Evolutionary conservation across 2,329 filamentous ascomycete genomes (phyloP).

Genomic region (Proliferodiscus dingleyae): DNA sequence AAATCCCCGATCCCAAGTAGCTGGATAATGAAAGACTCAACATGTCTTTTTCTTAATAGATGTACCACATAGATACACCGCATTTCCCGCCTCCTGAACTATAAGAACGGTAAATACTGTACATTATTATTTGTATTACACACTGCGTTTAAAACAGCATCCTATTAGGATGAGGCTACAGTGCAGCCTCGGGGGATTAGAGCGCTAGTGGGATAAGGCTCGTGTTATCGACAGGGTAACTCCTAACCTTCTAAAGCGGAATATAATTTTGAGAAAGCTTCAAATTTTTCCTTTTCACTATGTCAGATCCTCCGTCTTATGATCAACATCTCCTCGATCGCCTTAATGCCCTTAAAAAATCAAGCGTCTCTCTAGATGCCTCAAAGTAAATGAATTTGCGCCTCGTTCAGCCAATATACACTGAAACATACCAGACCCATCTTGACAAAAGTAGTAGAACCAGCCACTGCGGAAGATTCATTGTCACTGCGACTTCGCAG

Average conservation of each 20-base stretch:
- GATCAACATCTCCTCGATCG: constrained; percentile 28
- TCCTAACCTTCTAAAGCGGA: too few species aligned
- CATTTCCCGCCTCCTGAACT: too few species aligned
- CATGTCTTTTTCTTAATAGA: too few species aligned
- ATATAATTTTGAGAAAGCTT: too few species aligned
- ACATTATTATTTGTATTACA: too few species aligned
- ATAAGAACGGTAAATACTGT: too few species aligned
- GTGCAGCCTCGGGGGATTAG: constrained; percentile 17
- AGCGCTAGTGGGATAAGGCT: not conserved
- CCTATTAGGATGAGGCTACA: too few species aligned
- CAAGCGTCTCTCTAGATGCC: constrained; percentile 23
- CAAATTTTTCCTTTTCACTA: constrained; percentile 11
- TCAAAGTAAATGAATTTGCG: constrained; percentile 18
- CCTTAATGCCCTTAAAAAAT: constrained; percentile 31
- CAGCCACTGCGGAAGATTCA: constrained; percentile 23
- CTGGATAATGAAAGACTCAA: too few species aligned
- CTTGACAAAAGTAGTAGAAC: constrained; percentile 4
- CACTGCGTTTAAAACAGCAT: too few species aligned
- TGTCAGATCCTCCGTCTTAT: constrained; percentile 26
- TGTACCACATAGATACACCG: too few species aligned
- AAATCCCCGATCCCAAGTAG: too few species aligned
- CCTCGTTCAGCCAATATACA: constrained; percentile 9
- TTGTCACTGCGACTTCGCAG: constrained; percentile 27
- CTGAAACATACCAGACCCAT: constrained; percentile 17
- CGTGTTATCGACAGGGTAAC: not conserved